These are phyloP conservation scores for Byssothecium circinans DNA, from an alignment of 2,329 filamentous ascomycete genomes.

Conservation along the genomic window DNA sequence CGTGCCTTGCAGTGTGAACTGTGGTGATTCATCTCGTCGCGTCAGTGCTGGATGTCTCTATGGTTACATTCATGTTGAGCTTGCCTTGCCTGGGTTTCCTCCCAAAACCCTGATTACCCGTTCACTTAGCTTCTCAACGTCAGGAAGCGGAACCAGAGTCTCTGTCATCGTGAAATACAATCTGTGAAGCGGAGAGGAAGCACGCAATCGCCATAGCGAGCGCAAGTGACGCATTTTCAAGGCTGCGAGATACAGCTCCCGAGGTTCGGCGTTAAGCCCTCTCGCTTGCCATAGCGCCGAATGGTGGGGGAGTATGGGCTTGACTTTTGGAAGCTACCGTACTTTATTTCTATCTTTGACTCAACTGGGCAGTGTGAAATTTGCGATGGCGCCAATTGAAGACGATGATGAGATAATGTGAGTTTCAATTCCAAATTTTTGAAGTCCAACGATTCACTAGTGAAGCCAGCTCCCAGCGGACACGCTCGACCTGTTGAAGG, in stretches of 20 bases:
- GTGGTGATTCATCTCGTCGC: constrained; percentile 2
- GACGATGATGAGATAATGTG: constrained; percentile 43
- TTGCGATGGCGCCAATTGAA: constrained; percentile 25
- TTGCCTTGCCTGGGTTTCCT: constrained; percentile 83
- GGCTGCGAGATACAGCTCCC: constrained; percentile 14
- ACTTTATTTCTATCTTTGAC: too few species aligned
- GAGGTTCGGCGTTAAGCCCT: constrained; percentile 27
- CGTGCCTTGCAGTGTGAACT: constrained; percentile 66
- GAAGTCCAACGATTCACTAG: background rate
- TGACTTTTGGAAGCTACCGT: too few species aligned
- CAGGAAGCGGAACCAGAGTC: constrained; percentile 65
- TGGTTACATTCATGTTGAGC: constrained; percentile 7
- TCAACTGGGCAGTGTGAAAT: background rate
- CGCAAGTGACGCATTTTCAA: constrained; percentile 23
- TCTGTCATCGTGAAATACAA: constrained; percentile 57
- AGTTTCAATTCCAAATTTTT: constrained; percentile 12
- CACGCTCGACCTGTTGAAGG: constrained; percentile 68
- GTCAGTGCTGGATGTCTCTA: background rate
- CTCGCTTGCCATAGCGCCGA: constrained; percentile 30
- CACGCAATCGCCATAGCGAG: constrained; percentile 23
- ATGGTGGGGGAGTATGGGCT: constrained; percentile 16
- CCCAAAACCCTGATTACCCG: constrained; percentile 81
- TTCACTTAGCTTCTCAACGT: constrained; percentile 76
- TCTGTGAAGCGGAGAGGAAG: constrained; percentile 20
- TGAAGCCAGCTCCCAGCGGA: constrained; percentile 64